These are phyloP conservation scores for Wickerhamiella azyma DNA, from an alignment of 805 yeast genomes.

Conservation along the genomic window DNA sequence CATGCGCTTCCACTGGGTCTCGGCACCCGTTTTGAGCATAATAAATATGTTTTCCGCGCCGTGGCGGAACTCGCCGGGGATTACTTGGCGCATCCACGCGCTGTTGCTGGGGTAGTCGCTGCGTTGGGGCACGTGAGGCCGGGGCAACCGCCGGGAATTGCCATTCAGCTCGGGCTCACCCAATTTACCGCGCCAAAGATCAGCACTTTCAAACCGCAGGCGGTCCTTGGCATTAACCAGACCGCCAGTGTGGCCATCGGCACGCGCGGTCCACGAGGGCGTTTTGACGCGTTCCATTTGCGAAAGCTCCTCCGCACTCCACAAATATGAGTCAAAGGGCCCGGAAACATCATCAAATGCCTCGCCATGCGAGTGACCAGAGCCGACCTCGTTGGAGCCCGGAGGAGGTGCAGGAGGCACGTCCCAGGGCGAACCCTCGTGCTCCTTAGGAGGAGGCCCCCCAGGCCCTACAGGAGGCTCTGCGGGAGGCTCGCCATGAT, in stretches of 20 bases:
- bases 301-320: background rate
- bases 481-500: background rate
- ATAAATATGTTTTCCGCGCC: conserved; percentile 19
- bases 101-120: background rate
- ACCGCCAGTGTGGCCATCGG: background rate
- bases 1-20: conserved; percentile 26
- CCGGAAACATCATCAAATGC: too few relatives aligned
- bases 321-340: background rate
- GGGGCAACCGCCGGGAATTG: background rate
- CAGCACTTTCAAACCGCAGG: background rate
- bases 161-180: background rate
- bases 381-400: too few relatives aligned
- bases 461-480: too few relatives aligned
- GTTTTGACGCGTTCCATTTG: background rate
- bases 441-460: too few relatives aligned
- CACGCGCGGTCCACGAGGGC: background rate
- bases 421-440: background rate
- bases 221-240: background rate
- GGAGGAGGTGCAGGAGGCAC: background rate
- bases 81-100: conserved; percentile 2
- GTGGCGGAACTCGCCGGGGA: conserved; percentile 4
- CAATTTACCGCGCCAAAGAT: conserved; percentile 1
- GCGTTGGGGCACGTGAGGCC: conserved; percentile 1
- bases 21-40: conserved; percentile 30
- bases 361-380: background rate